phyloP scores from a whole-genome alignment of 1,284 basidiomycete genomes.

The Earliella scabrosa region DNA sequence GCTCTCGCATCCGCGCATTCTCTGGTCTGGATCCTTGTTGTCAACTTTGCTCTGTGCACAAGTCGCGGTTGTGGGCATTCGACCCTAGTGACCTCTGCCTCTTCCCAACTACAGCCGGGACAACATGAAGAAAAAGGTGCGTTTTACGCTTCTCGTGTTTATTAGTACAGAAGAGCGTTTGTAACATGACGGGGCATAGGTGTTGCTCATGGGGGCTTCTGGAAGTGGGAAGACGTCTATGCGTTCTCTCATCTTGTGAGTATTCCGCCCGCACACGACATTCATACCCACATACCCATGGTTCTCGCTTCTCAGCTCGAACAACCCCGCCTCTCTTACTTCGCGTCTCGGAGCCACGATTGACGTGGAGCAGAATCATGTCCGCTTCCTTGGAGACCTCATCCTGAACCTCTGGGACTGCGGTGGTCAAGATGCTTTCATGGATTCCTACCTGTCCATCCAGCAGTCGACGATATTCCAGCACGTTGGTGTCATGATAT shows the following conservation, averaged over 20 bases:
- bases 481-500: constrained; percentile 96
- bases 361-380: constrained; percentile 97
- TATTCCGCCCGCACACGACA: constrained; percentile 12
- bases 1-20: not conserved
- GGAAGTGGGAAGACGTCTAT: constrained; percentile 95
- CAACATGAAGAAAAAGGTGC: constrained; percentile 39
- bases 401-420: constrained; percentile 98
- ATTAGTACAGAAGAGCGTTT: not conserved
- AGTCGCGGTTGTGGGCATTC: not conserved
- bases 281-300: constrained; percentile 4
- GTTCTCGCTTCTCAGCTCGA: constrained; percentile 62
- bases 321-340: constrained; percentile 92
- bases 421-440: constrained; percentile 97
- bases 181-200: too few species aligned
- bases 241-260: constrained; percentile 98
- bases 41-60: too few species aligned
- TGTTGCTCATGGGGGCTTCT: constrained; percentile 94
- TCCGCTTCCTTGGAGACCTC: constrained; percentile 94
- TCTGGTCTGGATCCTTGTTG: not conserved
- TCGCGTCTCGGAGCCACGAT: constrained; percentile 94
- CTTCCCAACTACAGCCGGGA: not conserved
- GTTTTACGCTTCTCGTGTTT: not conserved
- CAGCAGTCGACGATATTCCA: constrained; percentile 94
- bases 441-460: constrained; percentile 92
- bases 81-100: not conserved